phyloP scores from a whole-genome alignment of 2,329 filamentous ascomycete species.

The Davidsoniella virescens region DNA sequence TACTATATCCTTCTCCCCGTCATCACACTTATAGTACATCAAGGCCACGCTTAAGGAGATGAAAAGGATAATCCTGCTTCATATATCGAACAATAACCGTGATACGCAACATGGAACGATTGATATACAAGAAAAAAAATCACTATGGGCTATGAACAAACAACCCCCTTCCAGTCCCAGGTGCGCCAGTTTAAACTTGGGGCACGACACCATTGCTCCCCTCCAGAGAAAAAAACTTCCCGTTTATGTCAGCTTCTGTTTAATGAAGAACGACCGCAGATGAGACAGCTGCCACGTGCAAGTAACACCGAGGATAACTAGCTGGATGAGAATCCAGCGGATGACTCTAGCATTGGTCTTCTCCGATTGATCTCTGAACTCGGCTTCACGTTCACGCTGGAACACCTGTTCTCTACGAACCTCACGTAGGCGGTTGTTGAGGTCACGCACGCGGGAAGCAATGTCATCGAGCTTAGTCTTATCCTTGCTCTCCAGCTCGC shows the following conservation, averaged over 20 bases:
- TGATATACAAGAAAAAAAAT: neutral
- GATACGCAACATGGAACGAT: neutral
- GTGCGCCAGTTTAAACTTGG: neutral
- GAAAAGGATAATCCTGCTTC: neutral
- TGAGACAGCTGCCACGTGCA: constrained; percentile 97
- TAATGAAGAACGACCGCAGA: constrained; percentile 95
- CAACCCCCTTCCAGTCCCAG: neutral
- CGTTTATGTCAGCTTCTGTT: constrained; percentile 90
- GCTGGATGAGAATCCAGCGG: constrained; percentile 83
- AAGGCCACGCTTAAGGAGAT: neutral
- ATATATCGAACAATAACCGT: no score
- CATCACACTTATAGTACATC: neutral
- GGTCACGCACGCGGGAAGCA: constrained; percentile 70
- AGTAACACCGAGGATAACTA: constrained; percentile 67
- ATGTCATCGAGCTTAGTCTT: constrained; percentile 88
- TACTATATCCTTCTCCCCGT: neutral
- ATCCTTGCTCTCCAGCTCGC: constrained; percentile 81
- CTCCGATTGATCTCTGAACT: constrained; percentile 97
- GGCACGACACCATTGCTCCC: neutral
- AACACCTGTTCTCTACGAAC: constrained; percentile 91
- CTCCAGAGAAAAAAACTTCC: neutral
- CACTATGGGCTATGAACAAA: neutral
- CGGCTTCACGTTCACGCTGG: constrained; percentile 89
- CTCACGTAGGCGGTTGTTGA: constrained; percentile 75
- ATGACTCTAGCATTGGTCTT: constrained; percentile 81